phyloP scores from a whole-genome alignment of 495 filamentous ascomycete genomes.

The Penicillium alfredii region DNA sequence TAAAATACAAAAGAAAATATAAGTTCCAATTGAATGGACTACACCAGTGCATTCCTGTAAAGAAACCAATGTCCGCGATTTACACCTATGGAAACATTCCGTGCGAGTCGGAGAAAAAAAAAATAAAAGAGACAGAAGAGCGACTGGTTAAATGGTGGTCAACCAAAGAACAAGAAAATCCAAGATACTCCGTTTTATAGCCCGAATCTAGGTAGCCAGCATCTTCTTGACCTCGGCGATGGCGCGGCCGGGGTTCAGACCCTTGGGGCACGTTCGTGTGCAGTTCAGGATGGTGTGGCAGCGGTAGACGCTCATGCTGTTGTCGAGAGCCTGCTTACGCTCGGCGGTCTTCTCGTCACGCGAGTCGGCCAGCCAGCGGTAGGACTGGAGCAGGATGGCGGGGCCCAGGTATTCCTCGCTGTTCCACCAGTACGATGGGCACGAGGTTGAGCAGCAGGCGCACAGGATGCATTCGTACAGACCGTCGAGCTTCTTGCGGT shows the following conservation, averaged over 20 bases:
- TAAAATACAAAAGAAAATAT: too few relatives aligned
- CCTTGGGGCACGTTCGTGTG: slow-evolving; percentile 94
- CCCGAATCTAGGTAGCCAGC: slow-evolving; percentile 53
- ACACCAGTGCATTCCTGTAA: slow-evolving; percentile 24
- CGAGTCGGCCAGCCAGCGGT: slow-evolving; percentile 91
- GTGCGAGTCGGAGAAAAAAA: slow-evolving; percentile 23
- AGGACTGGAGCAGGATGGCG: slow-evolving; percentile 91
- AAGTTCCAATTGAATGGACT: slow-evolving; percentile 17
- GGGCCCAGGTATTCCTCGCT: slow-evolving; percentile 95
- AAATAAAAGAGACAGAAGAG: slow-evolving; percentile 16
- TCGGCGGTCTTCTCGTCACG: slow-evolving; percentile 82
- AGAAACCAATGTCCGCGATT: slow-evolving; percentile 39
- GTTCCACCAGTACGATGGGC: slow-evolving; percentile 99
- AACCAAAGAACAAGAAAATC: slow-evolving; percentile 28
- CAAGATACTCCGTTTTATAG: slow-evolving; percentile 31
- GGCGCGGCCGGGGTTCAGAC: slow-evolving; percentile 86
- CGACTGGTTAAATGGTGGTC: slow-evolving; percentile 25
- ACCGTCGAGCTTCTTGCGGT: slow-evolving; percentile 94
- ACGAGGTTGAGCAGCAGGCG: slow-evolving; percentile 97
- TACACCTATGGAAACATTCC: slow-evolving; percentile 48
- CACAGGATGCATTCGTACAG: slow-evolving; percentile 99
- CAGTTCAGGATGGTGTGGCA: slow-evolving; percentile 99
- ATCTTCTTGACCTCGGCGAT: slow-evolving; percentile 99
- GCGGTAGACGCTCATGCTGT: slow-evolving; percentile 96
- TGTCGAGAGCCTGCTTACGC: slow-evolving; percentile 87